Evolutionary conservation across 371 early-diverging fungal genomes (phyloP), one percentile per base, ranked within the genome.

Genomic region (Gilbertella persicaria): DNA sequence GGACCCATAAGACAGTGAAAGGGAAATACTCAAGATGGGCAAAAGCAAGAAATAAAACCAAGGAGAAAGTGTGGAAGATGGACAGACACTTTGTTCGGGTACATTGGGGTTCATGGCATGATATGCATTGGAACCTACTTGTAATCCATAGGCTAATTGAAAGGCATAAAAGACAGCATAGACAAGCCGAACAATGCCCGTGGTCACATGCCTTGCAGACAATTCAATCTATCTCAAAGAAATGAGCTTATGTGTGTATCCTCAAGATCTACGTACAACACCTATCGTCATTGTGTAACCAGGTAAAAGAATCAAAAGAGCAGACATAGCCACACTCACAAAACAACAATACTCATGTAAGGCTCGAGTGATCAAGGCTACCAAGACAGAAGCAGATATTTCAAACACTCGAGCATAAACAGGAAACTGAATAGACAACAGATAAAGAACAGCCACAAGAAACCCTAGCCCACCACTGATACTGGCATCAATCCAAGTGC

Each of bases 181-280:
- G 25, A 89, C 87, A 12, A 91, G 68, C 25, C 92, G 82, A 36
- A 91, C 85, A 1, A 90, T 88, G 19, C 94, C 94, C 5, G 91
- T 85, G 19, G 90, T 83, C 50, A 93, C 80, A 55, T 92, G 91
- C 21, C 91, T 80, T 30, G 92, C 72, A 19, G 73, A 66, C 37
- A 75, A 42, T 47, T 75, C 76, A 51, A 75, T 69, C 76, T 75
- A 56, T 40, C 14, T 46, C 25, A 39, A 39, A 38, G 33, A 43
- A 25, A 38, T 29, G 36, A 60, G 17, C 12, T 36, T 24, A 30
- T 21, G 7, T 1, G 25, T 35, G 20, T 17, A 33, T 5, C 9
- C 23, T 23, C 16, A 23, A 16, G 1, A 9, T 23, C 19, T 8
- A 51, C 49, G 57, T 67, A 69, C 66, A 57, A 91, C 84, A 19